Base-by-base conservation (phyloP, 163 green algal species). In the Scenedesmus sp. region DNA sequence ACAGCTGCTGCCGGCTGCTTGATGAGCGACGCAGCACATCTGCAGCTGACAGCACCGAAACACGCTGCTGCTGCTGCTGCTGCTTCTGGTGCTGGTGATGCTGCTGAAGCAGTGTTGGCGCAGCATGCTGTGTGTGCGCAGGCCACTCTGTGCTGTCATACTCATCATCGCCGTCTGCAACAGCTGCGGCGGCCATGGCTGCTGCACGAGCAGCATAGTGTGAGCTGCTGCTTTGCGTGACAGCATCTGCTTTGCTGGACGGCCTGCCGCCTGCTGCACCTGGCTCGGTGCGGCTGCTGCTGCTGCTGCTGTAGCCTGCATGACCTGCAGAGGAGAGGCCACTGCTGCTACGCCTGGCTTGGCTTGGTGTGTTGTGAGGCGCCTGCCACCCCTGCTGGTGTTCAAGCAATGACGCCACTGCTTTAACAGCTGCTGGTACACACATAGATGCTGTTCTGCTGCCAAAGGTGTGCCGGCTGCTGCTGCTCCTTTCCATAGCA, bases 1-100 rank as follows among this genome's bases (percentile, higher is more conserved):
- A 43, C 53, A 87, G 16, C 53, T 87, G 82, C 82, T 87, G 51
- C 30, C 82, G 33, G 43, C 51, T 33, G n/a, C 82, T 87, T 22
- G 51, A 78, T 1, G 82, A 59, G 30, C 16, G 82, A 35, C 53
- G 68, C 33, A 87, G 20, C 4, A 87, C 51, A 20, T 86, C 81
- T n/a, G 46, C 37, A 33, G 81, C 81, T 44, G 81, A 78, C 51
- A 79, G 68, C 82, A 59, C 30, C n/a, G n/a, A n/a, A n/a, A n/a
- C n/a, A n/a, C n/a, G n/a, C n/a, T n/a, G n/a, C n/a, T n/a, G n/a
- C n/a, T n/a, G n/a, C n/a, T n/a, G n/a, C n/a, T n/a, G n/a, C n/a
- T n/a, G n/a, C n/a, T n/a, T n/a, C n/a, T n/a, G n/a, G n/a, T n/a
- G n/a, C n/a, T n/a, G n/a, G 9, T 53, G 53, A 18, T 87, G 82